These are phyloP conservation scores for Neurospora crassa DNA, from an alignment of 2,329 filamentous ascomycete genomes.

Conservation along the genomic window DNA sequence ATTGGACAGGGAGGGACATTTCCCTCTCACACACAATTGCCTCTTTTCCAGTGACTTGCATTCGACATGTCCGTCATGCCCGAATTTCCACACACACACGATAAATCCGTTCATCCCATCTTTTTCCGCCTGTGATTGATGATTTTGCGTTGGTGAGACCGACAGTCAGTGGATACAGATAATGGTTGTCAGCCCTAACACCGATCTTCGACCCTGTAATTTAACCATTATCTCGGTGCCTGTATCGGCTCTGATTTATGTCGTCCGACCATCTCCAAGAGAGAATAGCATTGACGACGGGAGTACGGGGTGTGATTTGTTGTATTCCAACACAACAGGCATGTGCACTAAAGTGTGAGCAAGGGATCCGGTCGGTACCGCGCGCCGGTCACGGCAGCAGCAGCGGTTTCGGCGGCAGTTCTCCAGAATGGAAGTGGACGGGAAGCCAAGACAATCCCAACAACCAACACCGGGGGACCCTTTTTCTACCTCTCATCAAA, in stretches of 20 bases:
- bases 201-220: background rate
- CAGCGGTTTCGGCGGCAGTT: background rate
- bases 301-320: background rate
- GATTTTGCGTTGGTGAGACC: no score
- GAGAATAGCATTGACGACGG: background rate
- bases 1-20: background rate
- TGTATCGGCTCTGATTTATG: background rate
- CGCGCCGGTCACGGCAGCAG: background rate
- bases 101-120: background rate
- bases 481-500: background rate
- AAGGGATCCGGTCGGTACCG: background rate
- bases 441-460: background rate
- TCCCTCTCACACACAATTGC: no score
- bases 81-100: background rate
- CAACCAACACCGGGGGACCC: background rate
- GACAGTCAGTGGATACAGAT: background rate
- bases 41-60: background rate
- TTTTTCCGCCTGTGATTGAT: background rate
- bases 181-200: background rate
- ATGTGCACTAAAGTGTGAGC: no score
- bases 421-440: background rate
- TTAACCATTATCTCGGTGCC: background rate
- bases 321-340: no score
- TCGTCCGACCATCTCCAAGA: background rate
- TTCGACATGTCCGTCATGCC: background rate